These are phyloP conservation scores for Neopestalotiopsis sp. DNA, from an alignment of 2,329 filamentous ascomycete genomes.

Conservation along the genomic window DNA sequence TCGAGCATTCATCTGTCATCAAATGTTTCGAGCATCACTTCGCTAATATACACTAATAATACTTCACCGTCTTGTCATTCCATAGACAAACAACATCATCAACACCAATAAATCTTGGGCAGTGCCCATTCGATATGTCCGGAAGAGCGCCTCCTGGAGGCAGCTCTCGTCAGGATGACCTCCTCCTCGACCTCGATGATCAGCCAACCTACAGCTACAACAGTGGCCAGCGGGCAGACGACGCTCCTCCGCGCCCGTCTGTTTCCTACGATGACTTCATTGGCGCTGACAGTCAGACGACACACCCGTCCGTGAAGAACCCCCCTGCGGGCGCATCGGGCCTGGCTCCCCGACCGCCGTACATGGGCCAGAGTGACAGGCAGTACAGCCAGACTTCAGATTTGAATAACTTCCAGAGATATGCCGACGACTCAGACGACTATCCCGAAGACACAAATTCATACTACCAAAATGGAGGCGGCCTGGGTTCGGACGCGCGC, in stretches of 20 bases:
- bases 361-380: conserved; percentile 45
- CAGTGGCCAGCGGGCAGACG: conserved; percentile 43
- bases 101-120: background rate
- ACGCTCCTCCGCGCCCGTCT: conserved; percentile 74
- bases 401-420: conserved; percentile 86
- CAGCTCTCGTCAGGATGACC: conserved; percentile 50
- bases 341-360: conserved; percentile 45
- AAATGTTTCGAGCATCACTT: conserved; percentile 5
- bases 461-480: conserved; percentile 80
- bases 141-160: conserved; percentile 61
- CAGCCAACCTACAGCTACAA: conserved; percentile 67
- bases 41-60: background rate
- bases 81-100: background rate
- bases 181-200: conserved; percentile 77
- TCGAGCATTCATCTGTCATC: background rate
- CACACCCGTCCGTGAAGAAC: conserved; percentile 52
- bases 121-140: conserved; percentile 56
- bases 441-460: conserved; percentile 79
- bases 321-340: conserved; percentile 34
- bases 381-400: conserved; percentile 79
- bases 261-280: conserved; percentile 96
- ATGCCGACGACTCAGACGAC: conserved; percentile 87
- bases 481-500: conserved; percentile 42
- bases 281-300: conserved; percentile 70
- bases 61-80: background rate